Percentiles rank a stretch among this genome's conserved stretches.
phyloP scores from a whole-genome alignment of 1,139 yeast genomes.

The Pichia sp. region DNA sequence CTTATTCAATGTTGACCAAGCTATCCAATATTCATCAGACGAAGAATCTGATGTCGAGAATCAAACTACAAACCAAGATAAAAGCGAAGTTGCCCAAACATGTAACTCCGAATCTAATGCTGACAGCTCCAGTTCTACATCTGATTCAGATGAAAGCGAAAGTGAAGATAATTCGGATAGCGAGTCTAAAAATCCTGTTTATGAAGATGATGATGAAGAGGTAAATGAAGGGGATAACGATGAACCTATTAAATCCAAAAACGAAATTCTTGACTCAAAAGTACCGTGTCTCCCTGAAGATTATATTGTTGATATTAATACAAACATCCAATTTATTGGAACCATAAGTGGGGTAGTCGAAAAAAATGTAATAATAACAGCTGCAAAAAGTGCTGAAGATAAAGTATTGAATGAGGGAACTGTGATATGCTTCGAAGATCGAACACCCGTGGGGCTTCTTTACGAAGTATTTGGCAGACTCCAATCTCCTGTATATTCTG shows the following conservation, averaged over 20 bases:
- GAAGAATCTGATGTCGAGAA: constrained; percentile 10
- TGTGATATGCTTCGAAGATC: constrained; percentile 70
- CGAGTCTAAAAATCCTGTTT: neutral
- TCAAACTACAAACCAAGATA: neutral
- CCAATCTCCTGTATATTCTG: constrained; percentile 77
- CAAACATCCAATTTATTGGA: constrained; percentile 74
- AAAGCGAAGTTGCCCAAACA: neutral
- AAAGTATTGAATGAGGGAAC: constrained; percentile 79
- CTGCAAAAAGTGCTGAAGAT: constrained; percentile 79
- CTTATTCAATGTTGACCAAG: constrained; percentile 17
- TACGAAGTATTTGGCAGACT: constrained; percentile 90
- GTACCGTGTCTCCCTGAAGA: constrained; percentile 70
- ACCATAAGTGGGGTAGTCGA: constrained; percentile 68
- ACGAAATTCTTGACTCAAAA: constrained; percentile 67
- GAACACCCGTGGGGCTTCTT: constrained; percentile 70
- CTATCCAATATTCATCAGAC: constrained; percentile 20
- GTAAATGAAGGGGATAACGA: constrained; percentile 40
- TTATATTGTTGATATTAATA: constrained; percentile 50
- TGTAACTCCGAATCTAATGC: constrained; percentile 4
- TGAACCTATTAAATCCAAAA: constrained; percentile 70
- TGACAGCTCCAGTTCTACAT: neutral
- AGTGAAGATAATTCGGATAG: constrained; percentile 20
- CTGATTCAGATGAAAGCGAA: constrained; percentile 24
- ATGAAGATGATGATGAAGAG: constrained; percentile 28
- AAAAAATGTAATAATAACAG: constrained; percentile 64